Conservation (phyloP, 2,329 filamentous ascomycete genomes). For the Trichoderma sp. region DNA sequence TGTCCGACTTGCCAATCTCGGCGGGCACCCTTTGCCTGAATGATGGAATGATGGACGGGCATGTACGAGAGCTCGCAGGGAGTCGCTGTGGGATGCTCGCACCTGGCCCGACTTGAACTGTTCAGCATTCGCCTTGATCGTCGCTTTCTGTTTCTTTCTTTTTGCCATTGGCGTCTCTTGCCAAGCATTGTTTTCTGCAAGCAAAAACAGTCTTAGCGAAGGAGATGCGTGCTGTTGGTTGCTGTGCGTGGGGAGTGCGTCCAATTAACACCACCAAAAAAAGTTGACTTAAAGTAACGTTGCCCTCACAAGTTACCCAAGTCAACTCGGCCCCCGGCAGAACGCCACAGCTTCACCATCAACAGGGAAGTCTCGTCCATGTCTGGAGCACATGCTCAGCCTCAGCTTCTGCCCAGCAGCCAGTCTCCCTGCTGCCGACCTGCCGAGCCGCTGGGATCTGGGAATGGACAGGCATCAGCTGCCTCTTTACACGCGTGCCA, state of each 20-base stretch:
- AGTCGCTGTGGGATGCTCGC: neutral
- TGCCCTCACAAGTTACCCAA: slow-evolving; percentile 3
- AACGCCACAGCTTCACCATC: slow-evolving; percentile 15
- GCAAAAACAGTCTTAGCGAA: neutral
- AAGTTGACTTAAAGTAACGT: slow-evolving; percentile 13
- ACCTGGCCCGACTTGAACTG: neutral
- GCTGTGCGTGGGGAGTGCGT: slow-evolving; percentile 1
- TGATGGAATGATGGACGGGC: neutral
- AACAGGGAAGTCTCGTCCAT: neutral
- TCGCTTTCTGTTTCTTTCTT: neutral
- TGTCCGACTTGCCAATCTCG: neutral
- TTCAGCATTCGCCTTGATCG: neutral
- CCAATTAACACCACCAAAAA: neutral
- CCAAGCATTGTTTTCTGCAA: neutral
- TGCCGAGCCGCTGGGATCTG: slow-evolving; percentile 7
- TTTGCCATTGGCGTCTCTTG: neutral
- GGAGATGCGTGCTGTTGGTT: slow-evolving; percentile 1
- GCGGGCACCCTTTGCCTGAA: neutral
- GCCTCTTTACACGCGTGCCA: neutral
- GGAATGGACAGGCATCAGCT: slow-evolving; percentile 1
- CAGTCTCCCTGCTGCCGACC: slow-evolving; percentile 14
- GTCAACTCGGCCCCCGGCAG: slow-evolving; percentile 3
- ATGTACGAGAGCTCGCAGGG: neutral
- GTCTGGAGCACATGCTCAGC: neutral
- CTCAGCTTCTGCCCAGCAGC: neutral